Percentiles rank a stretch among this genome's conserved stretches.
phyloP scores from a whole-genome alignment of 495 filamentous ascomycete species.

The Neurospora sp. region DNA sequence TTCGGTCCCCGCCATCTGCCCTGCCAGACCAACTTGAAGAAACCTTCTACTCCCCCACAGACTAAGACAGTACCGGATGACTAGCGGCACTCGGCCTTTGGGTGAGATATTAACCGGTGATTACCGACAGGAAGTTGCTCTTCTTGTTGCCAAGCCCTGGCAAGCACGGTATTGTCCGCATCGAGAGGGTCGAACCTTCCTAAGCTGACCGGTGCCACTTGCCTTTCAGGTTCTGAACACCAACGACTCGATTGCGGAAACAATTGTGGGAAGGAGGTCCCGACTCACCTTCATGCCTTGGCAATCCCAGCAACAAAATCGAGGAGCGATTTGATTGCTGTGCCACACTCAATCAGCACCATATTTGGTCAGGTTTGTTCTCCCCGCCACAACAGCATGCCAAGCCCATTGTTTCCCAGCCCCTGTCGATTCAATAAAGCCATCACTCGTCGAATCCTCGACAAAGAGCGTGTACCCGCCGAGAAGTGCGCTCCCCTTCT shows the following conservation, averaged over 20 bases:
- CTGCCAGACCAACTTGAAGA: background rate
- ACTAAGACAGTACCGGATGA: background rate
- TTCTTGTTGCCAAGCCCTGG: background rate
- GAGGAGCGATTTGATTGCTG: background rate
- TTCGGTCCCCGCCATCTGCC: background rate
- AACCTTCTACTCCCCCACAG: background rate
- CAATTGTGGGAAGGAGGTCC: no score
- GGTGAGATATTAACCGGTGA: no score
- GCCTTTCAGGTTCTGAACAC: no score
- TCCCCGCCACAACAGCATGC: background rate
- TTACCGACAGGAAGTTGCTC: background rate
- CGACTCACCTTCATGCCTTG: no score
- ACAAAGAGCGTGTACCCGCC: background rate
- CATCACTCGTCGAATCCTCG: background rate
- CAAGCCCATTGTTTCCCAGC: background rate
- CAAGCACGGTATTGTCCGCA: no score
- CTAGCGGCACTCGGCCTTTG: background rate
- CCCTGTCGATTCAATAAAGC: background rate
- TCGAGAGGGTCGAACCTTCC: no score
- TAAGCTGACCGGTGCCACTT: no score
- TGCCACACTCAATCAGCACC: background rate
- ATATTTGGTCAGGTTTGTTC: background rate
- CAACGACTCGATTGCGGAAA: no score
- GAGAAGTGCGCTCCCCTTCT: background rate
- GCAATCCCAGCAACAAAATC: background rate